Conservation (phyloP, 1,284 basidiomycete genomes). For the Athelia psychrophila region DNA sequence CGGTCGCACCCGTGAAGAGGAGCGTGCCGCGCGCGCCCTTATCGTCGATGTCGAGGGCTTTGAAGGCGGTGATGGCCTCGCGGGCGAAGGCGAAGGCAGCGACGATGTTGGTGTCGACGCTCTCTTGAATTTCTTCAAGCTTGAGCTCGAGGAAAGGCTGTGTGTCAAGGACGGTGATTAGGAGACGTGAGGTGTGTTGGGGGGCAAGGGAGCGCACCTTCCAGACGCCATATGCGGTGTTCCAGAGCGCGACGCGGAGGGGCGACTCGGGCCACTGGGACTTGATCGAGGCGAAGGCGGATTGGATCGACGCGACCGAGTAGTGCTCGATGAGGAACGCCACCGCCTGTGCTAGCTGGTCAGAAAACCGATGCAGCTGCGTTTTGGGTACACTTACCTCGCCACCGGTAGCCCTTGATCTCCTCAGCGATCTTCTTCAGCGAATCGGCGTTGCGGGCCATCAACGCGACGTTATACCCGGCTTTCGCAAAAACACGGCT, state of each 20-base stretch:
- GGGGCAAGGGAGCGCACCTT: slow-evolving; percentile 56
- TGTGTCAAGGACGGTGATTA: slow-evolving; percentile 45
- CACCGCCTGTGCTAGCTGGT: slow-evolving; percentile 40
- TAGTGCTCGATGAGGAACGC: slow-evolving; percentile 62
- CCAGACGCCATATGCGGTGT: slow-evolving; percentile 55
- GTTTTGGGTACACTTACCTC: slow-evolving; percentile 37
- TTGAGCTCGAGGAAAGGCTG: slow-evolving; percentile 55
- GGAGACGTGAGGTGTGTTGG: slow-evolving; percentile 42
- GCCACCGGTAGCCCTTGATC: slow-evolving; percentile 53
- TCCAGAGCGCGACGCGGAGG: slow-evolving; percentile 68
- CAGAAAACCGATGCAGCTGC: background rate
- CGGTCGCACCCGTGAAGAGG: slow-evolving; percentile 81
- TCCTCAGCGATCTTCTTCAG: slow-evolving; percentile 53
- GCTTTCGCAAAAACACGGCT: slow-evolving; percentile 63
- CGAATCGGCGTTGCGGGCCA: slow-evolving; percentile 56
- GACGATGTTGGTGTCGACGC: too few relatives aligned
- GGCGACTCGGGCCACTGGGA: slow-evolving; percentile 46
- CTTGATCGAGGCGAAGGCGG: slow-evolving; percentile 54
- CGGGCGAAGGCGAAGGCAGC: slow-evolving; percentile 72
- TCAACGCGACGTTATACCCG: slow-evolving; percentile 68
- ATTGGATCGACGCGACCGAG: slow-evolving; percentile 45
- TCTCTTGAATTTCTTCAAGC: too few relatives aligned
- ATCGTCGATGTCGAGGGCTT: slow-evolving; percentile 51
- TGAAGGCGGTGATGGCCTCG: slow-evolving; percentile 60
- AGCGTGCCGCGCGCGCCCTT: slow-evolving; percentile 59